Conservation (phyloP, 2,329 filamentous ascomycete genomes). For the Phyllosticta citribraziliensis region DNA sequence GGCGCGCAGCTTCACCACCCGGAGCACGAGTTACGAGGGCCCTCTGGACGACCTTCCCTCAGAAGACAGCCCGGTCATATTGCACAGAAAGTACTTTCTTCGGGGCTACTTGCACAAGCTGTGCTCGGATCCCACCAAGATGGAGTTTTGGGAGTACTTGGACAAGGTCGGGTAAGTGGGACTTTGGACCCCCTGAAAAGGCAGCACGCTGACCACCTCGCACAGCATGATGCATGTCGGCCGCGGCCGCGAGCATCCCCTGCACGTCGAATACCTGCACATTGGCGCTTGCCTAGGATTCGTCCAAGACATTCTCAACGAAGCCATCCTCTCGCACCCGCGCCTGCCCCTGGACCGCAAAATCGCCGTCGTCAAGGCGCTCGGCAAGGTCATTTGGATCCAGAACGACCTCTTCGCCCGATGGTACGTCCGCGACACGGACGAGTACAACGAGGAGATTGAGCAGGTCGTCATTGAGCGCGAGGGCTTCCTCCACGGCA, state of each 20-base stretch:
- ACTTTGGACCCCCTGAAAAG: neutral
- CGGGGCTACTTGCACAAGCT: constrained; percentile 67
- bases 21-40: constrained; percentile 53
- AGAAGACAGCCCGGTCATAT: constrained; percentile 64
- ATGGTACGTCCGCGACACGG: constrained; percentile 64
- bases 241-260: constrained; percentile 57
- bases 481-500: constrained; percentile 28
- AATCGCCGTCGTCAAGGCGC: constrained; percentile 62
- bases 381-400: constrained; percentile 78
- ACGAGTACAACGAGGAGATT: constrained; percentile 44
- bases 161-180: constrained; percentile 63
- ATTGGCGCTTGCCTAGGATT: constrained; percentile 63
- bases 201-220: neutral
- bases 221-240: constrained; percentile 70
- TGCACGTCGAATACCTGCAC: constrained; percentile 74
- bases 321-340: constrained; percentile 64
- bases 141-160: constrained; percentile 76
- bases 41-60: constrained; percentile 53
- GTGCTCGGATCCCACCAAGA: constrained; percentile 62
- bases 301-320: constrained; percentile 67
- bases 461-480: constrained; percentile 27
- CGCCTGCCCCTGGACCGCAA: constrained; percentile 57
- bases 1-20: constrained; percentile 60
- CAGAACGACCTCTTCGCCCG: constrained; percentile 81
- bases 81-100: constrained; percentile 67